Conservation (phyloP, 305 asterid genomes). For the Solanum hybrid region DNA sequence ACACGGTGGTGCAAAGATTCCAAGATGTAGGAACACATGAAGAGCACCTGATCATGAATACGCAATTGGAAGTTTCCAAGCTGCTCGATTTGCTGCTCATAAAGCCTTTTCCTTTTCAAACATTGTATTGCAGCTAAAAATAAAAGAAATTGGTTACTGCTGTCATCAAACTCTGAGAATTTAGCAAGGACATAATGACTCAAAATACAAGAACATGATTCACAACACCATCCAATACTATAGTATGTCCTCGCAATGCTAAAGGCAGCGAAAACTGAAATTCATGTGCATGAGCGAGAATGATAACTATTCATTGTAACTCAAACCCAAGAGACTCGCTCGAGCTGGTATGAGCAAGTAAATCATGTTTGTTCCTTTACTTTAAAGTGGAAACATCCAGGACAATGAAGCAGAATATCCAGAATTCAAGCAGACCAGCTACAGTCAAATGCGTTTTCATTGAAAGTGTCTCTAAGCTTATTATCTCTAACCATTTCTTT, state of each 20-base stretch:
- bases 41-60: slow-evolving; percentile 68
- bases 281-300: neutral
- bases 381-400: neutral
- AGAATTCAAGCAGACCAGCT: neutral
- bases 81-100: slow-evolving; percentile 73
- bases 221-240: neutral
- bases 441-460: neutral
- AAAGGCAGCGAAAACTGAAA: neutral
- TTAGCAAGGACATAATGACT: neutral
- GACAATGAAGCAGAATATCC: neutral
- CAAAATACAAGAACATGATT: neutral
- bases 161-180: neutral
- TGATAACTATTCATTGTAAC: neutral
- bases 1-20: neutral
- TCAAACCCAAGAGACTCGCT: neutral
- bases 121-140: slow-evolving; percentile 76
- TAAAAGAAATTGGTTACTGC: neutral
- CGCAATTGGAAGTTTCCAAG: slow-evolving; percentile 77
- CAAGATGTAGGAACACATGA: slow-evolving; percentile 5
- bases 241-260: neutral
- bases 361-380: neutral
- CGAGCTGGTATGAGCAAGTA: neutral
- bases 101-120: slow-evolving; percentile 67
- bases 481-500: neutral
- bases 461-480: neutral